A percentile compares a stretch with the other conserved stretches of the same genome.
Conservation (phyloP, 106 monocot genomes). For the Dioscorea zingiberensis region DNA sequence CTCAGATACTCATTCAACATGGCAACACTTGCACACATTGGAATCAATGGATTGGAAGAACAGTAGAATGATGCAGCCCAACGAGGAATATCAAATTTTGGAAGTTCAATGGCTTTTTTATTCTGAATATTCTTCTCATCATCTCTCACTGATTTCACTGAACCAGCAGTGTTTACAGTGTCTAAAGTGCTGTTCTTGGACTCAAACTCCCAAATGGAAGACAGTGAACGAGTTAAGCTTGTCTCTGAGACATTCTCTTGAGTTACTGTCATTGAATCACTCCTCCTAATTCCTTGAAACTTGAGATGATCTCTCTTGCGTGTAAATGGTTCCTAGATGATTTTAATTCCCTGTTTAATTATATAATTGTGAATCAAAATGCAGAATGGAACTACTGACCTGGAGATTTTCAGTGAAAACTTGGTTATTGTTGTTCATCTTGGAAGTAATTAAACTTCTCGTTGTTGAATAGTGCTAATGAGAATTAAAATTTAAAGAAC, state of each 20-base stretch:
- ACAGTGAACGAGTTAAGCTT: background rate
- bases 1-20: conserved; percentile 4
- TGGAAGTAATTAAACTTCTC: no score
- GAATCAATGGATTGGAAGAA: background rate
- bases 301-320: background rate
- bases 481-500: no score
- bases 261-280: background rate
- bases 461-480: no score
- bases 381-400: no score
- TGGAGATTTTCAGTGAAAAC: no score
- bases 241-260: background rate
- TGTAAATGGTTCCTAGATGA: background rate
- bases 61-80: conserved; percentile 2
- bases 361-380: background rate
- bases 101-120: no score
- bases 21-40: background rate
- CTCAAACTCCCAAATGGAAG: background rate
- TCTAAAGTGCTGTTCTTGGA: background rate
- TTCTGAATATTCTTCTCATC: background rate
- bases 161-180: background rate
- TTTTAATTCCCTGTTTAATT: background rate
- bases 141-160: background rate
- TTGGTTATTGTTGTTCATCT: no score
- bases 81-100: background rate
- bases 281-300: background rate